phyloP scores from a whole-genome alignment of 331 rosid genomes.

The Arachis monticola region DNA sequence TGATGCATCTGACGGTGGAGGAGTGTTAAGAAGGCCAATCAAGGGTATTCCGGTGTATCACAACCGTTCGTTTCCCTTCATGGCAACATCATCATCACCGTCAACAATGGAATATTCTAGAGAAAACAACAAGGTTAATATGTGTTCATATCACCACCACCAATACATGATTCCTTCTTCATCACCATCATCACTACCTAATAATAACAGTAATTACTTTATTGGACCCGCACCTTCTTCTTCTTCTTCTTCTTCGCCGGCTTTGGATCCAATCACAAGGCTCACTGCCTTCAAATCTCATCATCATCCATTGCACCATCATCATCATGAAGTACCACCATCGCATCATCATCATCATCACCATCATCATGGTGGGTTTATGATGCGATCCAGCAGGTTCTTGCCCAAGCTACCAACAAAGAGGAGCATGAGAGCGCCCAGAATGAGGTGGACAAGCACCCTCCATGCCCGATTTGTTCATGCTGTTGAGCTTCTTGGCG shows the following conservation, averaged over 20 bases:
- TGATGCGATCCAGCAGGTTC: conserved; percentile 85
- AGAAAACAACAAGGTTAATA: conserved; percentile 29
- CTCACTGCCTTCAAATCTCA: conserved; percentile 54
- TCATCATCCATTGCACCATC: conserved; percentile 50
- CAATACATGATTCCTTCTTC: conserved; percentile 48
- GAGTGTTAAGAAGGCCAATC: conserved; percentile 59
- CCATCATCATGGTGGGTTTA: conserved; percentile 43
- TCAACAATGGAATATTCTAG: conserved; percentile 40
- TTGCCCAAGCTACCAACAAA: conserved; percentile 74
- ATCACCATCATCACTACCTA: neutral
- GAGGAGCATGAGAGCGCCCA: conserved; percentile 90
- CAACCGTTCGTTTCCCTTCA: conserved; percentile 82
- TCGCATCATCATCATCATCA: conserved; percentile 49
- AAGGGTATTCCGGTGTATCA: conserved; percentile 90
- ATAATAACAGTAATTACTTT: neutral
- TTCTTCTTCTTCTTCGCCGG: conserved; percentile 21
- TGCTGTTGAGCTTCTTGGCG: conserved; percentile 96
- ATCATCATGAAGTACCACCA: conserved; percentile 42
- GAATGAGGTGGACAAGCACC: conserved; percentile 96
- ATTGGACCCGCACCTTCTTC: conserved; percentile 19
- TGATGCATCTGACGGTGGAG: conserved; percentile 49
- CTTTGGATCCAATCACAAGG: conserved; percentile 54
- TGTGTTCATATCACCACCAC: neutral
- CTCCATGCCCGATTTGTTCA: conserved; percentile 90
- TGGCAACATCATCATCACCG: conserved; percentile 47